phyloP scores from a whole-genome alignment of 768 basidiomycete genomes.

The Pulveroboletus ravenelii region DNA sequence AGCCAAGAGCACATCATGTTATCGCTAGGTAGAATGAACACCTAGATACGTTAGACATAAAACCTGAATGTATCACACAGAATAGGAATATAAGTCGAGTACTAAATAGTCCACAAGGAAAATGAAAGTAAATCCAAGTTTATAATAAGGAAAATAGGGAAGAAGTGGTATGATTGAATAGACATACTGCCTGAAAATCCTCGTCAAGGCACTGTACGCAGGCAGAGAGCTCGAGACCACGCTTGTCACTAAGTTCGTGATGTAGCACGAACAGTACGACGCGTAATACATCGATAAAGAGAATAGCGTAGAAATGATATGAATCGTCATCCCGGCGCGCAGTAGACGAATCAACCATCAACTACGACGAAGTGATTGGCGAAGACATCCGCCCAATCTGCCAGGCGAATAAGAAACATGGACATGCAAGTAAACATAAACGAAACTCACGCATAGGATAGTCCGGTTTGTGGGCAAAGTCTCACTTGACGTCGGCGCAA shows the following conservation, averaged over 20 bases:
- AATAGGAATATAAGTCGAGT: conserved; percentile 1
- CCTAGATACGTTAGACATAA: conserved; percentile 14
- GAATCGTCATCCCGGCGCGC: conserved; percentile 29
- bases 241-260: conserved; percentile 61
- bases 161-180: conserved; percentile 8
- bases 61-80: not conserved
- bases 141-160: not conserved
- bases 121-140: conserved; percentile 3
- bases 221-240: conserved; percentile 49
- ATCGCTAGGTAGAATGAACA: not conserved
- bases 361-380: conserved; percentile 39
- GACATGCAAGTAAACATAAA: not conserved
- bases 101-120: conserved; percentile 12
- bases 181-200: conserved; percentile 23
- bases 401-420: conserved; percentile 15
- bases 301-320: conserved; percentile 31
- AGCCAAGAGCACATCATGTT: too few relatives aligned
- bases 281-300: conserved; percentile 55
- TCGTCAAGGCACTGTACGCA: conserved; percentile 20
- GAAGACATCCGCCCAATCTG: conserved; percentile 32
- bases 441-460: conserved; percentile 27
- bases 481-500: conserved; percentile 64
- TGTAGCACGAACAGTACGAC: conserved; percentile 55
- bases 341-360: conserved; percentile 36
- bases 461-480: conserved; percentile 4